These are phyloP conservation scores for Thinopyrum obtusiflorum DNA, from an alignment of 202 grass and related monocot species.

Conservation along the genomic window DNA sequence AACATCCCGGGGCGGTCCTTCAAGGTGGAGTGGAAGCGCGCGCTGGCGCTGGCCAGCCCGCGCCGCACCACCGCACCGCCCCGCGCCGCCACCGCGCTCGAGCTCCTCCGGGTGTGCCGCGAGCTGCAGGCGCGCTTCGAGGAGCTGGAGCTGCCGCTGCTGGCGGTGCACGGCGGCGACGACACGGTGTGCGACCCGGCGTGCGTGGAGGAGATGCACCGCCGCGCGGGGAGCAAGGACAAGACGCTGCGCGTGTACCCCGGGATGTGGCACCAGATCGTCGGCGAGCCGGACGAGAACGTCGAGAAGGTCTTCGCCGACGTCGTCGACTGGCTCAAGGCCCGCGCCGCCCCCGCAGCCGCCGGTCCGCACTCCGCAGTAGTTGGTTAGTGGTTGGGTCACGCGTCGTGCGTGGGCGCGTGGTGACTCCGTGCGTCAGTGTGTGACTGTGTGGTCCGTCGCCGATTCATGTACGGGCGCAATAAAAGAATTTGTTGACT, in stretches of 20 bases:
- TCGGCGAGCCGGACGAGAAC: slow-evolving; percentile 82
- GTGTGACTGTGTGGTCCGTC: slow-evolving; percentile 16
- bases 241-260: slow-evolving; percentile 78
- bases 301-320: slow-evolving; percentile 83
- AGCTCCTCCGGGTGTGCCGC: slow-evolving; percentile 81
- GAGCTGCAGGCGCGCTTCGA: slow-evolving; percentile 78
- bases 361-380: too few species aligned
- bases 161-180: slow-evolving; percentile 68
- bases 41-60: slow-evolving; percentile 59
- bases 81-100: slow-evolving; percentile 74
- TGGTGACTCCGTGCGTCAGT: too few species aligned
- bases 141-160: slow-evolving; percentile 70
- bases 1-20: slow-evolving; percentile 78
- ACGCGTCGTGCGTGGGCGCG: neutral
- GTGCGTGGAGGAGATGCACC: slow-evolving; percentile 71
- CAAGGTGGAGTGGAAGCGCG: slow-evolving; percentile 86
- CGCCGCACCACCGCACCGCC: slow-evolving; percentile 41
- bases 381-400: neutral
- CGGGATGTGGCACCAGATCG: slow-evolving; percentile 90
- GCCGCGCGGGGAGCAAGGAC: slow-evolving; percentile 69
- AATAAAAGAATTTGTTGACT: slow-evolving; percentile 30
- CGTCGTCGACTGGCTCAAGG: slow-evolving; percentile 67
- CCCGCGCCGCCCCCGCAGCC: neutral
- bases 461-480: neutral
- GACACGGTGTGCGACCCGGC: slow-evolving; percentile 81